Evolutionary conservation across 2,329 filamentous ascomycete species (phyloP).

Genomic region (Colletotrichum scovillei): DNA sequence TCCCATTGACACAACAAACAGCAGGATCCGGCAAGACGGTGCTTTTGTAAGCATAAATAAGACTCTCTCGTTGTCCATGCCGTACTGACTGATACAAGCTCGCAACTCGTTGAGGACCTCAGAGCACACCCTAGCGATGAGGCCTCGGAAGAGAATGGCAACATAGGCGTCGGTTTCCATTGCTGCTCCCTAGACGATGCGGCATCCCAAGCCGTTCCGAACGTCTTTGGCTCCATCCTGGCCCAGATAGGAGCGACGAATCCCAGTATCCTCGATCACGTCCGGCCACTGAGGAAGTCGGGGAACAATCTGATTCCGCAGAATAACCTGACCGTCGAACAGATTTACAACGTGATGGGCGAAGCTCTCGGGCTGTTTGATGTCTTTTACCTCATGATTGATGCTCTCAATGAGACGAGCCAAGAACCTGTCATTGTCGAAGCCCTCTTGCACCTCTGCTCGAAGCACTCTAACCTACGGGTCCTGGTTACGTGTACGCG

Average conservation of each 20-base stretch:
- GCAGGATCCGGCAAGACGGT: conserved; percentile 44
- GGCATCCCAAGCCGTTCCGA: conserved; percentile 40
- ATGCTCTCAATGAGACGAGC: conserved; percentile 41
- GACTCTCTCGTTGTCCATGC: no score
- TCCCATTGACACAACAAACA: conserved; percentile 14
- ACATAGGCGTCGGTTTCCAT: conserved; percentile 38
- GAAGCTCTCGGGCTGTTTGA: conserved; percentile 26
- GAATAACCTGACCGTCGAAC: conserved; percentile 35
- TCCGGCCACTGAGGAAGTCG: conserved; percentile 33
- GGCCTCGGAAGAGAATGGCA: conserved; percentile 10
- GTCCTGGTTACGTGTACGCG: conserved; percentile 39
- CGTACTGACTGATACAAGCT: conserved; percentile 28
- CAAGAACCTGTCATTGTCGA: conserved; percentile 33
- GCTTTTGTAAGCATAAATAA: conserved; percentile 37
- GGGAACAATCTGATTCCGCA: conserved; percentile 36
- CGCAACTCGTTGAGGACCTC: conserved; percentile 39
- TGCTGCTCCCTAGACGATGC: conserved; percentile 41
- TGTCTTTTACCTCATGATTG: conserved; percentile 38
- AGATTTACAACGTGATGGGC: conserved; percentile 34
- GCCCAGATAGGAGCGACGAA: conserved; percentile 37
- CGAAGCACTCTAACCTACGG: conserved; percentile 33
- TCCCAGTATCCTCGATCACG: conserved; percentile 35
- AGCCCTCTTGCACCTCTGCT: conserved; percentile 34
- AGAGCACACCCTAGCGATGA: conserved; percentile 13
- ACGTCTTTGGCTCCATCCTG: conserved; percentile 44